phyloP scores from a whole-genome alignment of 768 basidiomycete genomes.

The Tulasnella sp. region DNA sequence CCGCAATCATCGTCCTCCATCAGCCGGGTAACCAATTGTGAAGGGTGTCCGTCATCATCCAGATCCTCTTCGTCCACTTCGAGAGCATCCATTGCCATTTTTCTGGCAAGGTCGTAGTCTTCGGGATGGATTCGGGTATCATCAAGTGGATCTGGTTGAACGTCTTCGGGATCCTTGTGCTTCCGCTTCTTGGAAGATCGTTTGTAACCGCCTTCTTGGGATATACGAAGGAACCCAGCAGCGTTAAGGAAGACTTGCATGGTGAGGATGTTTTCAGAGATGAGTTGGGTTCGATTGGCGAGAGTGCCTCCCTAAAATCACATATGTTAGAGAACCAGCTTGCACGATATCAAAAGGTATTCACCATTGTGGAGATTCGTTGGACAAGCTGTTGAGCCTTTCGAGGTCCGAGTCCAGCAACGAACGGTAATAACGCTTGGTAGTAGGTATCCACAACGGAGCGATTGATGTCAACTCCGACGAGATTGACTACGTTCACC shows the following conservation, averaged over 20 bases:
- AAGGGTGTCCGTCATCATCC: constrained; percentile 73
- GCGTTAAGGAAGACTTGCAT: constrained; percentile 87
- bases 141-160: constrained; percentile 78
- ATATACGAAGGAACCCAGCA: constrained; percentile 79
- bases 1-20: constrained; percentile 71
- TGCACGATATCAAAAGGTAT: constrained; percentile 22
- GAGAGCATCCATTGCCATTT: constrained; percentile 95
- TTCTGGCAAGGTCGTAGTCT: constrained; percentile 93
- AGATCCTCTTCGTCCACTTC: constrained; percentile 97
- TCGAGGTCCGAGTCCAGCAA: constrained; percentile 87
- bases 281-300: constrained; percentile 76
- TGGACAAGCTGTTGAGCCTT: constrained; percentile 78
- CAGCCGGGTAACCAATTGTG: constrained; percentile 72
- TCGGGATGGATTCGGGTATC: constrained; percentile 93
- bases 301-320: constrained; percentile 68
- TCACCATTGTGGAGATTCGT: constrained; percentile 63
- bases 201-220: constrained; percentile 48
- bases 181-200: constrained; percentile 41
- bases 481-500: constrained; percentile 80
- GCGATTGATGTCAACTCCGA: constrained; percentile 94
- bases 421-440: constrained; percentile 73
- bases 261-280: constrained; percentile 64
- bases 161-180: constrained; percentile 32
- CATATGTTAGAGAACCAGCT: constrained; percentile 5
- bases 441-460: constrained; percentile 83